Conservation (phyloP, 1,139 yeast genomes). For the Debaryomyces subglobosus region DNA sequence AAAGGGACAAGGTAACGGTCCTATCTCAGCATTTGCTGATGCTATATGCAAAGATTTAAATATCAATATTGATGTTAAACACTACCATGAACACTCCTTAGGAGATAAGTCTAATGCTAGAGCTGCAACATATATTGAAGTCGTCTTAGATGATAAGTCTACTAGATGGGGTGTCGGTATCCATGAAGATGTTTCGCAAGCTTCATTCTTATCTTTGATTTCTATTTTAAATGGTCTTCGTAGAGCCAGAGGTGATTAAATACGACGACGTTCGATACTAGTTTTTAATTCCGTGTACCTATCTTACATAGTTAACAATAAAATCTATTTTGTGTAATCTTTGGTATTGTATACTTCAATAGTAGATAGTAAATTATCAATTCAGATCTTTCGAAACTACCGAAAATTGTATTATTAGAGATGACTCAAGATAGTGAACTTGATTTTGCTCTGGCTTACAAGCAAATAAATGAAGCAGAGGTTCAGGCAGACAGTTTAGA, state of each 20-base stretch:
- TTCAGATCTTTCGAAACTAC: background rate
- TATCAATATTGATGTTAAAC: constrained; percentile 67
- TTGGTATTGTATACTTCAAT: background rate
- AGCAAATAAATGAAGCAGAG: constrained; percentile 47
- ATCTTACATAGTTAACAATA: background rate
- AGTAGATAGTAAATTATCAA: background rate
- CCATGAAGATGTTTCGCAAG: constrained; percentile 89
- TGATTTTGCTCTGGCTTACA: constrained; percentile 41
- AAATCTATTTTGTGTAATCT: constrained; percentile 3
- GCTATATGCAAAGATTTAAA: constrained; percentile 67
- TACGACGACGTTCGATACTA: background rate
- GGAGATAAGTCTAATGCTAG: constrained; percentile 84
- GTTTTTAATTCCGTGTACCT: background rate
- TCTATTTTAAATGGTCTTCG: constrained; percentile 65
- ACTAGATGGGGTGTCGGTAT: constrained; percentile 93
- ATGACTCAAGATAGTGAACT: constrained; percentile 24
- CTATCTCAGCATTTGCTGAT: constrained; percentile 85
- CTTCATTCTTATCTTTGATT: constrained; percentile 79
- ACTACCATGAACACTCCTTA: constrained; percentile 90
- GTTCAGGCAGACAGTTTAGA: constrained; percentile 45
- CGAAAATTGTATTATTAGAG: background rate
- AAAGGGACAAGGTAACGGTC: constrained; percentile 89
- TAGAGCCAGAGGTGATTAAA: constrained; percentile 13
- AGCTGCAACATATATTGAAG: constrained; percentile 88
- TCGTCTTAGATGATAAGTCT: constrained; percentile 52